Evolutionary conservation across 257 asterid genomes (phyloP).

Genomic region (Lycium ferocissimum): DNA sequence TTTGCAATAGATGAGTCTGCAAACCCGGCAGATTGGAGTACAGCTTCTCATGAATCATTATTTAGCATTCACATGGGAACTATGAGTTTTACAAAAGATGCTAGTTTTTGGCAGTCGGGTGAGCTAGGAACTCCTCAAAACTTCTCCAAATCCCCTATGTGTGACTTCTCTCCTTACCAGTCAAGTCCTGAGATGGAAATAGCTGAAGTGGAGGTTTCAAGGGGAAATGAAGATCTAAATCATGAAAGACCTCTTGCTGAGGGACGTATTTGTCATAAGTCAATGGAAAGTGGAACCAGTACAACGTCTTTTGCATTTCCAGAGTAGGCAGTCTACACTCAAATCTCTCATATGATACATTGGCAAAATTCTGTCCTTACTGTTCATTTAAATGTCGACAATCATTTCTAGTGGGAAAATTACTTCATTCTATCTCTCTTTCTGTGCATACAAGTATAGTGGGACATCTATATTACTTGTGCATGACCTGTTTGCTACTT

Average conservation of each 20-base stretch:
- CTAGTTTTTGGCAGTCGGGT: constrained; percentile 24
- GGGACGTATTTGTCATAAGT: not conserved
- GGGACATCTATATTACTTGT: not conserved
- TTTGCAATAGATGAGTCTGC: constrained; percentile 20
- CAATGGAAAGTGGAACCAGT: constrained; percentile 18
- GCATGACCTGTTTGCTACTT: constrained; percentile 10
- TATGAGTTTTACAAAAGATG: constrained; percentile 28
- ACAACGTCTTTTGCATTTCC: constrained; percentile 33
- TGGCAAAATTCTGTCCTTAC: not conserved
- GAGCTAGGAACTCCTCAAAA: constrained; percentile 17
- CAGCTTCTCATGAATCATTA: constrained; percentile 27
- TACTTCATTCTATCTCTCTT: constrained; percentile 16
- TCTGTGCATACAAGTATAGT: not conserved
- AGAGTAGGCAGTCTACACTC: constrained; percentile 20
- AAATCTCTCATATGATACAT: not conserved
- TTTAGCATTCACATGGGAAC: constrained; percentile 30
- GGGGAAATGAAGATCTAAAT: constrained; percentile 24
- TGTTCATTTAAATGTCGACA: not conserved
- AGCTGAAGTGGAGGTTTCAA: constrained; percentile 21
- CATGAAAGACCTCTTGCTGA: constrained; percentile 7
- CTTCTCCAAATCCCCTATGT: not conserved
- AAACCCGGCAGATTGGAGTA: constrained; percentile 24
- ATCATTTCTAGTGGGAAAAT: not conserved
- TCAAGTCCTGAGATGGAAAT: constrained; percentile 17
- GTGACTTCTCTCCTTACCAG: constrained; percentile 17